Evolutionary conservation across 2,329 filamentous ascomycete species (phyloP), one percentile per base, ranked within the genome.

Genomic region (Sclerotinia trifoliorum): DNA sequence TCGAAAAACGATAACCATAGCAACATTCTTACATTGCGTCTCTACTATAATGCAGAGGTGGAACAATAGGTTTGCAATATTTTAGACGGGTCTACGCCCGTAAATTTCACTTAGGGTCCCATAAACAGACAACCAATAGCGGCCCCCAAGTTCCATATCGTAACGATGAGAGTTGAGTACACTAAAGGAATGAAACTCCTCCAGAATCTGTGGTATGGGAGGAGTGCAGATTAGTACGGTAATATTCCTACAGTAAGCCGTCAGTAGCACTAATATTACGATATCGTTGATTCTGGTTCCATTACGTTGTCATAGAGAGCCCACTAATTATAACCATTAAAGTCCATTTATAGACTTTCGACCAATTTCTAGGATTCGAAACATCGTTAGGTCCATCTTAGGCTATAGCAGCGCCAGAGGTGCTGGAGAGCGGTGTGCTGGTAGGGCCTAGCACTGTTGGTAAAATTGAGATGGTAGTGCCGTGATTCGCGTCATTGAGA

Each of bases 21-120:
- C 78, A 71, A 82, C 83, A 13, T 80, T 85, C 67, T 80, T 78
- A 2, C 82, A 79, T 35, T 85, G 81, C 0, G 82, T 85, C 71
- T 84, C 86, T 5, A 79, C 82, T 60, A 83, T 80, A 69, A 86
- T 86, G 72, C 84, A 87, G 4, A 84, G 75, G 0, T 87, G 74
- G 74, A 83, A 87, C 69, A 84, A 80, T 26, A 87, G 70, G 73
- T 87, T 88, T 2, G 83, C 78, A 10, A 82, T 71, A 70, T 87
- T 85, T 2, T 89, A 86, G n/a, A 90, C 80, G 29, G 83, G 74
- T 71, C 88, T 83, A 4, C 86, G 81, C 5, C 86, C 88, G 66
- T 85, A 87, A 13, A 90, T 76, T 74, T 91, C 88, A 3, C 73
- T 83, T 21, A 91, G 77, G 88, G 88, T 1, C 88, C 89, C 85